Percentiles rank a stretch among this genome's conserved stretches.
Conservation (phyloP, 306 rosid species). For the Ammopiptanthus mongolicus region DNA sequence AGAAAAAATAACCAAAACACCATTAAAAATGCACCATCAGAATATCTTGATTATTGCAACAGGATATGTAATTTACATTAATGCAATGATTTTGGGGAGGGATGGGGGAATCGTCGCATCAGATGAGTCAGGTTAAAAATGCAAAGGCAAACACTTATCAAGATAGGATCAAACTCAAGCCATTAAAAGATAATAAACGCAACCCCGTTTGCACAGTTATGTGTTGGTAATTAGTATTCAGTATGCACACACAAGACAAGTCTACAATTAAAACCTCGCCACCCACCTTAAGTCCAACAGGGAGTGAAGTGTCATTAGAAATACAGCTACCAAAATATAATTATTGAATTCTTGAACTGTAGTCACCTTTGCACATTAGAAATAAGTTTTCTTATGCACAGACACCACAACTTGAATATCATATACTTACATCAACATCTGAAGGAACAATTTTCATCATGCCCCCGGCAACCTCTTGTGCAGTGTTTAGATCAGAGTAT, state of each 20-base stretch:
- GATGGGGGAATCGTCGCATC: not conserved
- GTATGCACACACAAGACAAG: not conserved
- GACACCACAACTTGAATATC: not conserved
- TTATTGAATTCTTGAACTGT: not conserved
- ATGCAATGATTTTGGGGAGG: not conserved
- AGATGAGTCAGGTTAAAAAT: not conserved
- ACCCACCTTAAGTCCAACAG: not conserved
- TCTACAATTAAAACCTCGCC: not conserved
- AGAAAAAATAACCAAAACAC: not conserved
- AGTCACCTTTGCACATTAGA: not conserved
- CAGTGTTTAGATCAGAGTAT: conserved; percentile 51
- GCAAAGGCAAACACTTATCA: not conserved
- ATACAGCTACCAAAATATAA: not conserved
- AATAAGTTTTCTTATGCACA: not conserved
- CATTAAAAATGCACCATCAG: not conserved
- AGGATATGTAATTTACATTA: not conserved
- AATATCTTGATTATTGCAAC: not conserved
- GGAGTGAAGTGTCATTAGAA: not conserved
- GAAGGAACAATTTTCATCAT: conserved; percentile 98
- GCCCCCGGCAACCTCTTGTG: conserved; percentile 78
- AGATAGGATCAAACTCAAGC: not conserved
- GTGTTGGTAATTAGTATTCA: not conserved
- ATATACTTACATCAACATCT: conserved; percentile 79
- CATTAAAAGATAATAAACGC: not conserved
- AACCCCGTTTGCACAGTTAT: no score